Evolutionary conservation across 2,329 filamentous ascomycete genomes (phyloP).

Genomic region (Hawksworthiomyces lignivorus): DNA sequence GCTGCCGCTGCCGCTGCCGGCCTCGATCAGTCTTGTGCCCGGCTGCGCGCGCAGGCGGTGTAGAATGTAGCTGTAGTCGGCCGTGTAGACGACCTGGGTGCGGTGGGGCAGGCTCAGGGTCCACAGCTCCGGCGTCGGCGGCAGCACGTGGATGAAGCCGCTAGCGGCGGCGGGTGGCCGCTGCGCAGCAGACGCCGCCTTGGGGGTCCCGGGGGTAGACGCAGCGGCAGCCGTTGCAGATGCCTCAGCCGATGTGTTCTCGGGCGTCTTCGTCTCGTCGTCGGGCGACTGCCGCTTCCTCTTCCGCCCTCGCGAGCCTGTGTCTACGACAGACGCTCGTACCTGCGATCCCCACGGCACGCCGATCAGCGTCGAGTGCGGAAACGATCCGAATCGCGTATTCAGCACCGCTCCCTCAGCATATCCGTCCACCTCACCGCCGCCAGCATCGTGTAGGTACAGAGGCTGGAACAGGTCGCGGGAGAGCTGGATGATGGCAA

Average conservation of each 20-base stretch:
- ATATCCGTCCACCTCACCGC: constrained; percentile 58
- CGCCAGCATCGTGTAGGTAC: constrained; percentile 55
- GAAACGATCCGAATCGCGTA: constrained; percentile 88
- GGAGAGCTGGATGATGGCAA: constrained; percentile 82
- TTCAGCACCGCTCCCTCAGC: constrained; percentile 74
- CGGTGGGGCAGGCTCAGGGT: constrained; percentile 71
- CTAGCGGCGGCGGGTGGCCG: constrained; percentile 35
- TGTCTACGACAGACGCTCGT: constrained; percentile 81
- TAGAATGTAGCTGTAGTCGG: constrained; percentile 78
- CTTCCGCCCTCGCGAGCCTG: constrained; percentile 75
- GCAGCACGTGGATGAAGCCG: constrained; percentile 72
- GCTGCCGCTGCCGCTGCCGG: constrained; percentile 73
- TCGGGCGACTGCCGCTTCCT: constrained; percentile 34
- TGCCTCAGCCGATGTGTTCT: constrained; percentile 8
- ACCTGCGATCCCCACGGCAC: constrained; percentile 90
- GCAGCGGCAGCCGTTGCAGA: background rate
- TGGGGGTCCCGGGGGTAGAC: constrained; percentile 13
- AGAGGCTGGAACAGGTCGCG: constrained; percentile 78
- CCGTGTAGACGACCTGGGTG: constrained; percentile 81
- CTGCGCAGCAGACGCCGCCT: constrained; percentile 27
- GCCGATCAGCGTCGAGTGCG: constrained; percentile 67
- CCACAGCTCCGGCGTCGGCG: constrained; percentile 76
- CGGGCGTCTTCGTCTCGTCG: background rate
- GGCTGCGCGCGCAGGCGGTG: constrained; percentile 68
- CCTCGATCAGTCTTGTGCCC: constrained; percentile 68